These are phyloP conservation scores for Pulveroboletus frians DNA, from an alignment of 768 basidiomycete species.

Conservation along the genomic window DNA sequence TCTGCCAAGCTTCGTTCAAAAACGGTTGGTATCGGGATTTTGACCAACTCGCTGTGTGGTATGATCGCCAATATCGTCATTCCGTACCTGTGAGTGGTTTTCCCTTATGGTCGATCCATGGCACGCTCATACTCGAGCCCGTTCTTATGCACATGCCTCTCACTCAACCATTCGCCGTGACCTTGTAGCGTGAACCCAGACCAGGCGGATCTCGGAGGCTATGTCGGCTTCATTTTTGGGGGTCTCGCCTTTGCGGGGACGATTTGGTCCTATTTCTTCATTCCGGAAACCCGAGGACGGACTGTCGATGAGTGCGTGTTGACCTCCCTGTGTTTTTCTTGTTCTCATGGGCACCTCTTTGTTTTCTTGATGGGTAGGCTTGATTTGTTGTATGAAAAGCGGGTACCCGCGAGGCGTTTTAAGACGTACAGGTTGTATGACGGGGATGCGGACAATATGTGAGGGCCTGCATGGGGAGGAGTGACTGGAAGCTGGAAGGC, in stretches of 20 bases:
- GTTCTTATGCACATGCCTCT: background rate
- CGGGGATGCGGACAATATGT: background rate
- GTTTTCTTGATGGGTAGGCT: slow-evolving; percentile 9
- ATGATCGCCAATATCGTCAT: slow-evolving; percentile 25
- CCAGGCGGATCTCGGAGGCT: slow-evolving; percentile 24
- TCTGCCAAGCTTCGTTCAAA: slow-evolving; percentile 29
- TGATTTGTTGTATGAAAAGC: slow-evolving; percentile 29
- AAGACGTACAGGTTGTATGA: slow-evolving; percentile 15
- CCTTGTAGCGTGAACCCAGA: slow-evolving; percentile 23
- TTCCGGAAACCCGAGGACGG: slow-evolving; percentile 25
- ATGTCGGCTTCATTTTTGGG: slow-evolving; percentile 27
- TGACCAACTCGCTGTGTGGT: slow-evolving; percentile 21
- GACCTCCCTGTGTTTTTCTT: background rate
- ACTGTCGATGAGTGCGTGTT: slow-evolving; percentile 27
- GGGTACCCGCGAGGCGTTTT: slow-evolving; percentile 28
- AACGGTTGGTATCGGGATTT: slow-evolving; percentile 26
- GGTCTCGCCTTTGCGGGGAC: slow-evolving; percentile 19
- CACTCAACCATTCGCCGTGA: background rate
- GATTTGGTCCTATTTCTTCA: slow-evolving; percentile 26
- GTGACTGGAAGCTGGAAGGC: no score
- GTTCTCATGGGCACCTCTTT: background rate
- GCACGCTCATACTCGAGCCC: background rate
- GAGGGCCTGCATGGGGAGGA: background rate
- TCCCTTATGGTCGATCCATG: background rate
- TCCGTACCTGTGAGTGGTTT: slow-evolving; percentile 23